Evolutionary conservation across 1,284 basidiomycete species (phyloP), one percentile per base, ranked within the genome.

Genomic region (Rhodotorula sp.): DNA sequence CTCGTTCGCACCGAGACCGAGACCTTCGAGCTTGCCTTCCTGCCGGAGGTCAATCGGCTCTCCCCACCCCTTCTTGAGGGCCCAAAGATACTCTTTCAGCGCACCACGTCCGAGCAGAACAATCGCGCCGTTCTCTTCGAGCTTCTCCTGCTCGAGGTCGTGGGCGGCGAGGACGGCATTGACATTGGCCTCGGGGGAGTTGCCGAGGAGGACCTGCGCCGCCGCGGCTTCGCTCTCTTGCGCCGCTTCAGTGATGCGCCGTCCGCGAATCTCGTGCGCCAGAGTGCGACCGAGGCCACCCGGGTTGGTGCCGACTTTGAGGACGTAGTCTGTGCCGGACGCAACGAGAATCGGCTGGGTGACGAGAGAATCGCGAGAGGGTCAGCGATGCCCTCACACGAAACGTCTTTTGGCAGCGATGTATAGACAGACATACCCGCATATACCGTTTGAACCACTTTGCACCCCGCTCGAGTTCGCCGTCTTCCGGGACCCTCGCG

Each of bases 361-460:
- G 64, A 51, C 26, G n/a, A 58, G 59, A 57, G 18, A 8, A 15
- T 42, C 33, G n/a, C 33, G 44, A 64, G 20, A 62, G 58, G 68
- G 15, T 62, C 46, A 62, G 37, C 15, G 26, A 20, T 12, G 20
- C 10, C 20, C 18, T 15, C 24, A 30, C 44, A 20, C 10, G 51
- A 20, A 10, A 42, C 10, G n/a, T 12, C 37, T 42, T 42, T 10
- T 77, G 55, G 46, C 53, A 26, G 30, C n/a, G 30, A 60, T 8
- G 7, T 10, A 10, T 10, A 10, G 4, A 20, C 7, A 42, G 70
- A 78, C 83, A 77, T 77, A 95, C 94, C 89, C 96, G 96, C 84
- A 97, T 87, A 82, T 96, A 98, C 84, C 91, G 93, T 79, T 91
- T 89, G 83, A 98, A 99, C 84, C 92, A 93, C 80, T 85, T 87